Conservation (phyloP, 306 rosid genomes). For the Vigna trinervia region DNA sequence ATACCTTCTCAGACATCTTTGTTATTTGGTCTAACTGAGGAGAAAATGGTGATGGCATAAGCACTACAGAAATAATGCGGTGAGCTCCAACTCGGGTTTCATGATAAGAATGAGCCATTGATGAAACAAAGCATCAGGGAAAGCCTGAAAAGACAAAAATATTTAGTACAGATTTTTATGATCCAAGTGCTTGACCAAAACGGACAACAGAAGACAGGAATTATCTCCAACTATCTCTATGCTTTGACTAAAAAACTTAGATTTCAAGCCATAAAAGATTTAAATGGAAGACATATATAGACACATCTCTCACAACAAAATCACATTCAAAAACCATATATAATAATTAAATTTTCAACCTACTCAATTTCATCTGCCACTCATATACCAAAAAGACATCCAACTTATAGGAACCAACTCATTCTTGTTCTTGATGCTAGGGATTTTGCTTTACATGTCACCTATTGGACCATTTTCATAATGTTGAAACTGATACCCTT, state of each 20-base stretch:
- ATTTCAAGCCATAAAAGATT: too few species aligned
- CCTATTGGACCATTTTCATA: too few species aligned
- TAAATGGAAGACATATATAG: constrained; percentile 40
- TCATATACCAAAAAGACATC: too few species aligned
- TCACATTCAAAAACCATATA: too few species aligned
- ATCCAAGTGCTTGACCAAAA: constrained; percentile 95
- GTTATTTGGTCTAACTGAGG: constrained; percentile 58
- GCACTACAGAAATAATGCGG: constrained; percentile 71
- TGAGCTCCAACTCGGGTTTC: constrained; percentile 92
- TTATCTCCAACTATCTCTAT: constrained; percentile 56
- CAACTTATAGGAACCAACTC: too few species aligned
- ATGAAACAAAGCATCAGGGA: constrained; percentile 95
- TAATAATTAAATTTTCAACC: too few species aligned
- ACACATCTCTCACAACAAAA: too few species aligned
- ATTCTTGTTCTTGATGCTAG: too few species aligned
- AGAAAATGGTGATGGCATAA: constrained; percentile 68
- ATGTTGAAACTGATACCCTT: too few species aligned
- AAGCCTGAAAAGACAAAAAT: constrained; percentile 62
- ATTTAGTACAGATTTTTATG: constrained; percentile 62
- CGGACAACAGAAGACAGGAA: constrained; percentile 77
- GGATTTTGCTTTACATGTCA: too few species aligned
- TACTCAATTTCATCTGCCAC: too few species aligned
- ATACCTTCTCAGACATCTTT: constrained; percentile 45
- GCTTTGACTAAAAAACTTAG: too few species aligned
- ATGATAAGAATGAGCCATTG: constrained; percentile 90